Percentiles rank a stretch among this genome's conserved stretches.
phyloP scores from a whole-genome alignment of 192 early-diverging fungal species.

The Fimicolochytrium jonesii region DNA sequence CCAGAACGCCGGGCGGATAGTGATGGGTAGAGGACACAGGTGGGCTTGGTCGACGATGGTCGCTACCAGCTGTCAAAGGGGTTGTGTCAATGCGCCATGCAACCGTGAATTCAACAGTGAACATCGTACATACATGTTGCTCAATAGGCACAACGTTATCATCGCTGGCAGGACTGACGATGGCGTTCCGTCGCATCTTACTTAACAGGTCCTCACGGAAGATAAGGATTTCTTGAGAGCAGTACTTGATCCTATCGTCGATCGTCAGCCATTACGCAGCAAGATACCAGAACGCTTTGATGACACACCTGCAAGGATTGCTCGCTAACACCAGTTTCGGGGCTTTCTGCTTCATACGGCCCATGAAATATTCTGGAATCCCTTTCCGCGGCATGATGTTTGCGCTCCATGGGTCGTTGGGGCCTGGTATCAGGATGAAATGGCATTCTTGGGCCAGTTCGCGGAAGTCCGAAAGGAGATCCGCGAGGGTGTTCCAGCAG shows the following conservation, averaged over 20 bases:
- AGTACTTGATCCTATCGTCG: conserved; percentile 71
- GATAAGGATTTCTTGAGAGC: conserved; percentile 85
- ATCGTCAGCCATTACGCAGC: neutral
- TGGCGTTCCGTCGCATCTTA: conserved; percentile 69
- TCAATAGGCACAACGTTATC: conserved; percentile 18
- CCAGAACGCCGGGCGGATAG: conserved; percentile 75
- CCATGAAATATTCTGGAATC: conserved; percentile 70
- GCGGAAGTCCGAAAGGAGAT: conserved; percentile 64
- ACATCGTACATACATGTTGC: conserved; percentile 3
- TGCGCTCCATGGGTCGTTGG: conserved; percentile 74
- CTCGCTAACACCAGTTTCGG: conserved; percentile 63
- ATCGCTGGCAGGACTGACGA: conserved; percentile 50
- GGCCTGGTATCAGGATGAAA: conserved; percentile 89
- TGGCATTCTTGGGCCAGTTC: conserved; percentile 51
- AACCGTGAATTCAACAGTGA: neutral
- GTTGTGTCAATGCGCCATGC: conserved; percentile 36
- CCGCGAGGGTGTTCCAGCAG: conserved; percentile 53
- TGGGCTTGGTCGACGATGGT: conserved; percentile 84
- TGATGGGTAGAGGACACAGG: conserved; percentile 74
- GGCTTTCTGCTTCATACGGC: conserved; percentile 53
- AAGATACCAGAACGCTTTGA: neutral
- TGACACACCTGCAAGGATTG: conserved; percentile 73
- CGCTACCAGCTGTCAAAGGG: conserved; percentile 60
- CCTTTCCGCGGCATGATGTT: conserved; percentile 69
- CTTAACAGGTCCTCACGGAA: conserved; percentile 83